A percentile compares a stretch with the other conserved stretches of the same genome.
These are phyloP conservation scores for Colletotrichum sp. DNA, from an alignment of 2,329 filamentous ascomycete species.

Conservation along the genomic window DNA sequence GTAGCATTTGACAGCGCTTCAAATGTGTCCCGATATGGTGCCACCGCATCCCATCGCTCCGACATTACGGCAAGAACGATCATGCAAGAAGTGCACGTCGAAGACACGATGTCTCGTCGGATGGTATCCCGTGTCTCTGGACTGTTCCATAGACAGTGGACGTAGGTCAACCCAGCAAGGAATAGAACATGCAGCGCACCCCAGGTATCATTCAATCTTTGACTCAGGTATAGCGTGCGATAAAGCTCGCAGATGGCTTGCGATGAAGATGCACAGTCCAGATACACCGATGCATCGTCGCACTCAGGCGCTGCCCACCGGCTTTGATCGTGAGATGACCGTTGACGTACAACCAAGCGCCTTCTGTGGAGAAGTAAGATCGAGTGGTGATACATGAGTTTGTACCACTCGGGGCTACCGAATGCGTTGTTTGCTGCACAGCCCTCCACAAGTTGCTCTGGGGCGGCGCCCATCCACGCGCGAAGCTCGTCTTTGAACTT, in stretches of 20 bases:
- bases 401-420: background rate
- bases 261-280: background rate
- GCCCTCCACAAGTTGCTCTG: background rate
- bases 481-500: background rate
- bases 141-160: background rate
- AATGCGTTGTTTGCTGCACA: background rate
- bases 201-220: background rate
- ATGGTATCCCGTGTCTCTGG: background rate
- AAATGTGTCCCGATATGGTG: background rate
- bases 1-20: background rate
- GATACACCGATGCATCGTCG: background rate
- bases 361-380: background rate
- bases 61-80: background rate
- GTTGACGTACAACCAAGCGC: background rate
- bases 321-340: background rate
- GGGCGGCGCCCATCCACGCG: background rate
- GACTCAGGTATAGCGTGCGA: background rate
- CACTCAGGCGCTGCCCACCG: background rate
- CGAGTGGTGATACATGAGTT: background rate
- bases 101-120: background rate
- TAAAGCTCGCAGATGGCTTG: background rate
- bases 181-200: background rate
- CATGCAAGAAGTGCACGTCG: background rate
- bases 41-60: background rate
- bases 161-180: background rate